Base-by-base conservation (phyloP, 1,284 basidiomycete genomes). In the Ganoderma meredithae region DNA sequence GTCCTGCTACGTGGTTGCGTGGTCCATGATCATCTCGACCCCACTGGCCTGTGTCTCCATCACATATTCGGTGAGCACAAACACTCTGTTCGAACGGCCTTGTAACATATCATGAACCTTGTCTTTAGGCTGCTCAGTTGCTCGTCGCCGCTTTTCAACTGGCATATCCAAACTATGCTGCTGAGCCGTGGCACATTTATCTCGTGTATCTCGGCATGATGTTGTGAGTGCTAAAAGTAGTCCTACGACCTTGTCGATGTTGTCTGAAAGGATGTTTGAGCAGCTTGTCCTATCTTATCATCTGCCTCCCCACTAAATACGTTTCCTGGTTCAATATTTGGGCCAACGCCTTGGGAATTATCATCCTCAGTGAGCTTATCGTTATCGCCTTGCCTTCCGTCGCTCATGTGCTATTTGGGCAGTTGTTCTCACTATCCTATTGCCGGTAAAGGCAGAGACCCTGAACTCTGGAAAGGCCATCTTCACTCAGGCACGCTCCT, bases 1-100 rank as follows among this genome's bases (percentile, higher is more conserved):
- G 7, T 88, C 88, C 27, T 95, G 93, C 62, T 64, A 64, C 36
- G 52, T 72, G 12, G 69, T 69, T 43, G 71, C 71, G 2, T 73
- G 72, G 71, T 70, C 71, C 25, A 69, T 72, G 71, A 69, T 74
- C 56, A 71, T 72, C 25, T 72, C 71, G 2, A 72, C 69, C 7
- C 71, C 71, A 5, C 69, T 71, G 15, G 58, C 69, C 17, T 74
- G 71, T 58, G 69, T 64, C 59, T 71, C 71, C n/a, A 70, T 71
- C 64, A 71, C 71, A 8, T 72, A 71, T 43, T 71, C 73, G 12
- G 72, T 73, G 15, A 27, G 70, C 65, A 2, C 31, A 33, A 8
- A 2, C 43, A 9, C 55, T 25, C 53, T n/a, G 15, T 55, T 53
- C 39, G 22, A n/a, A 39, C 39, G 49, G 17, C 36, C 27, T 27